Evolutionary conservation across 192 early-diverging fungal species (phyloP), one percentile per base, ranked within the genome.

Genomic region (Coemansia sp.): DNA sequence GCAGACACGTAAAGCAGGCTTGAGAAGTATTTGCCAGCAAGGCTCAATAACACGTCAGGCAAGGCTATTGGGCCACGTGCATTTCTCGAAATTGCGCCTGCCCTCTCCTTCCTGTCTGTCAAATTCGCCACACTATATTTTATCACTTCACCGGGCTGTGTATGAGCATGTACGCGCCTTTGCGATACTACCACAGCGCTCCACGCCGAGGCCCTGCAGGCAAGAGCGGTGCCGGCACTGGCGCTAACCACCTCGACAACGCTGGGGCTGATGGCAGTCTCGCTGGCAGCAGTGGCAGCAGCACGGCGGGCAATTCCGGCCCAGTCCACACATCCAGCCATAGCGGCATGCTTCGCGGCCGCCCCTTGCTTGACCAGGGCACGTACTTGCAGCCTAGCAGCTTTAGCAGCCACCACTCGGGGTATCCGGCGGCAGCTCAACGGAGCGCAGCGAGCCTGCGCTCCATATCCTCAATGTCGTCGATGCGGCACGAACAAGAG

Each of bases 401-500:
- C 56, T 37, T 58, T 23, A 13, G 35, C 56, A 14, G n/a, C 14
- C 35, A 58, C 56, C 18, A 58, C 9, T 20, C 35, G 18, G 20
- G 56, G 10, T 33, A 58, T 18, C 56, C 31, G 3, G n/a, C 35
- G 35, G 20, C 56, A 58, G 28, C 36, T 10, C 56, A 36, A 10
- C 31, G 56, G 21, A 58, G 55, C 35, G 13, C 69, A 6, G 31
- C 42, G 50, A 65, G 63, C 41, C 18, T 72, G 41, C 11, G 41
- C 18, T 55, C 69, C 14, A 55, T 61, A 64, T 65, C 69, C 2
- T 61, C 69, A 16, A 52, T 59, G 61, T 52, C 73, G 34, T 65
- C 62, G 1, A 38, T 58, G 45, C 73, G 68, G 7, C 59, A 61
- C 11, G 70, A 63, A 18, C 57, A 69, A 14, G 76, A 78, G 53